Conservation (phyloP, 2,329 filamentous ascomycete genomes). For the Aspergillus sp. region DNA sequence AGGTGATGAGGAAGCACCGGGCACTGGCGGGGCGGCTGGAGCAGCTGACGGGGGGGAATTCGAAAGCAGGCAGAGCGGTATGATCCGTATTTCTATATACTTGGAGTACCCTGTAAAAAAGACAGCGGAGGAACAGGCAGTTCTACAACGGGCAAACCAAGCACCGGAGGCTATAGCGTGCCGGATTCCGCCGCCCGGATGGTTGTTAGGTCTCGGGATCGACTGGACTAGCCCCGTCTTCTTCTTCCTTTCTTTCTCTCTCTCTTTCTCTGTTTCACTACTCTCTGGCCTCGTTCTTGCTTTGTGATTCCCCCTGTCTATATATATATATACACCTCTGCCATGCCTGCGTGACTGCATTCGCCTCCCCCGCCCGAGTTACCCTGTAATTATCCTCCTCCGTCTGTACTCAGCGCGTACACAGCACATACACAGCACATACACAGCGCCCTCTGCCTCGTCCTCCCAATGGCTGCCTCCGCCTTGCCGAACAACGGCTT, state of each 20-base stretch:
- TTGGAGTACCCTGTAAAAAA: too few relatives aligned
- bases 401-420: too few relatives aligned
- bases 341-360: conserved; percentile 1
- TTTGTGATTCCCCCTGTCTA: conserved; percentile 1
- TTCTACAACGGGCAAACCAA: too few relatives aligned
- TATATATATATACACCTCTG: conserved; percentile 2
- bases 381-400: neutral
- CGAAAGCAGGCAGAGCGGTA: neutral
- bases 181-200: neutral
- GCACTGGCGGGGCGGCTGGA: conserved; percentile 63
- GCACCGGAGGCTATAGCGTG: neutral
- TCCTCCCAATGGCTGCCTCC: conserved; percentile 23
- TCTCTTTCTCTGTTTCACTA: neutral
- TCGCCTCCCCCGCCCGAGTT: too few relatives aligned
- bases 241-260: conserved; percentile 1
- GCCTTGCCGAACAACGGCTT: conserved; percentile 22
- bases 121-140: too few relatives aligned
- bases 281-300: neutral
- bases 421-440: too few relatives aligned
- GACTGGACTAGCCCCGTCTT: conserved; percentile 1
- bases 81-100: too few relatives aligned
- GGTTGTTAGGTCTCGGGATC: neutral
- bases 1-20: conserved; percentile 79
- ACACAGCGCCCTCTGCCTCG: conserved; percentile 1
- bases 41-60: conserved; percentile 26